Conservation (phyloP, 768 basidiomycete species). For the Lactarius indigo region DNA sequence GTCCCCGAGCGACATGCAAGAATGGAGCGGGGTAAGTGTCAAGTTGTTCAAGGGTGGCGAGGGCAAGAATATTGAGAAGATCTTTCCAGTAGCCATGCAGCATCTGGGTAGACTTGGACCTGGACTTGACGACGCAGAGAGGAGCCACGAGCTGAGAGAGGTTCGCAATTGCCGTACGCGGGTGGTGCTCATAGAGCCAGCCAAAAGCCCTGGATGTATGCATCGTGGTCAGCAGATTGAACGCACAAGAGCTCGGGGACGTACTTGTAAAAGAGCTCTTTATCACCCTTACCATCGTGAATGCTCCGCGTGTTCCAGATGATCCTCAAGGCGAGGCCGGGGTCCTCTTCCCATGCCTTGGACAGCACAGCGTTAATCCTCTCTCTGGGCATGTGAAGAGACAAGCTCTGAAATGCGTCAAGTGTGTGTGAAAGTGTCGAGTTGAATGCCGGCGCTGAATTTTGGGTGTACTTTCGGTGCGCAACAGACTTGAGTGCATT, state of each 20-base stretch:
- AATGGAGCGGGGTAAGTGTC: slow-evolving; percentile 19
- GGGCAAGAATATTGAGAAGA: slow-evolving; percentile 60
- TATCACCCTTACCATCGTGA: slow-evolving; percentile 63
- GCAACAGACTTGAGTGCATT: slow-evolving; percentile 44
- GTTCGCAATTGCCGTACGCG: slow-evolving; percentile 64
- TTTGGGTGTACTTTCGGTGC: slow-evolving; percentile 48
- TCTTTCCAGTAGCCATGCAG: slow-evolving; percentile 77
- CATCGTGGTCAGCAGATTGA: background rate
- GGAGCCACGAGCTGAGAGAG: slow-evolving; percentile 21
- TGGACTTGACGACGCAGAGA: slow-evolving; percentile 33
- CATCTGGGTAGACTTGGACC: slow-evolving; percentile 25
- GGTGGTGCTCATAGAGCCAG: slow-evolving; percentile 67
- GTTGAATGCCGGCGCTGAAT: slow-evolving; percentile 46
- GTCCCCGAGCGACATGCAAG: slow-evolving; percentile 8
- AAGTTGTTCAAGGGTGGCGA: slow-evolving; percentile 55
- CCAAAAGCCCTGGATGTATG: slow-evolving; percentile 45
- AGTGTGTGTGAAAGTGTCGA: slow-evolving; percentile 52
- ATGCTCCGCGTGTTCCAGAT: slow-evolving; percentile 71
- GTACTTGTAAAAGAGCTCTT: slow-evolving; percentile 56
- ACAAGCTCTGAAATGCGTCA: slow-evolving; percentile 54
- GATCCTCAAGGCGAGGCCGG: slow-evolving; percentile 53
- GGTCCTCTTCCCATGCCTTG: slow-evolving; percentile 56
- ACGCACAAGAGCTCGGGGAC: slow-evolving; percentile 24
- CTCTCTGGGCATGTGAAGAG: slow-evolving; percentile 24
- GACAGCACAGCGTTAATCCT: slow-evolving; percentile 38